Evolutionary conservation across 306 rosid species (phyloP).

Genomic region (Vigna radiata): DNA sequence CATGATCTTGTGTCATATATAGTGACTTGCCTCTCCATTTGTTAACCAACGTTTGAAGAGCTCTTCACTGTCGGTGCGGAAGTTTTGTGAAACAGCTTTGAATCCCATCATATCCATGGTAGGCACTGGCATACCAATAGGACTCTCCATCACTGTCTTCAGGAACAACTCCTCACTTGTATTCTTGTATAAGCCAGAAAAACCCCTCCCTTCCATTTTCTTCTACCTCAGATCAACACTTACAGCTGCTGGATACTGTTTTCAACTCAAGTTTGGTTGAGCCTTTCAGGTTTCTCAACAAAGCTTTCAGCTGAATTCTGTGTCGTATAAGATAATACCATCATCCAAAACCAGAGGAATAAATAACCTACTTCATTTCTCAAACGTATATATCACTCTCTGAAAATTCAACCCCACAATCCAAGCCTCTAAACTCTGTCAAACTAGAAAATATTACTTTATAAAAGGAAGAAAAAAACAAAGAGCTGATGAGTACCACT

Average conservation of each 20-base stretch:
- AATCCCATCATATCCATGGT: slow-evolving; percentile 85
- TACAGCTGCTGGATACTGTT: slow-evolving; percentile 31
- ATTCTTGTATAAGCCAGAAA: slow-evolving; percentile 76
- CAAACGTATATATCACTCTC: slow-evolving; percentile 30
- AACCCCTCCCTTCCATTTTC: slow-evolving; percentile 87
- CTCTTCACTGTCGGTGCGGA: slow-evolving; percentile 87
- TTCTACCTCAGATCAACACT: slow-evolving; percentile 18
- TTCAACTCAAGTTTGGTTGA: slow-evolving; percentile 38
- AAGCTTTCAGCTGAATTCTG: slow-evolving; percentile 41
- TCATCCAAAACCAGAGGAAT: slow-evolving; percentile 40
- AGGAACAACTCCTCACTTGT: slow-evolving; percentile 88
- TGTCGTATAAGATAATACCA: slow-evolving; percentile 32
- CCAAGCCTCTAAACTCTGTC: slow-evolving; percentile 39
- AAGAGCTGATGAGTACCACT: not conserved
- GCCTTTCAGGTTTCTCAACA: slow-evolving; percentile 40
- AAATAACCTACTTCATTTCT: slow-evolving; percentile 21
- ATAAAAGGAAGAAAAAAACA: not conserved
- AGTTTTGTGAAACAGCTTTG: slow-evolving; percentile 73
- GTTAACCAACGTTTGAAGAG: slow-evolving; percentile 97
- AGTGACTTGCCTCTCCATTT: slow-evolving; percentile 88
- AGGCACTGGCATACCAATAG: slow-evolving; percentile 73
- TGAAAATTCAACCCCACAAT: slow-evolving; percentile 45
- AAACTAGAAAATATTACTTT: slow-evolving; percentile 35
- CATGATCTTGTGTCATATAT: slow-evolving; percentile 29
- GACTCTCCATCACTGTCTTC: slow-evolving; percentile 77